phyloP scores from a whole-genome alignment of 2,329 filamentous ascomycete species.

The Fusarium algeriense region DNA sequence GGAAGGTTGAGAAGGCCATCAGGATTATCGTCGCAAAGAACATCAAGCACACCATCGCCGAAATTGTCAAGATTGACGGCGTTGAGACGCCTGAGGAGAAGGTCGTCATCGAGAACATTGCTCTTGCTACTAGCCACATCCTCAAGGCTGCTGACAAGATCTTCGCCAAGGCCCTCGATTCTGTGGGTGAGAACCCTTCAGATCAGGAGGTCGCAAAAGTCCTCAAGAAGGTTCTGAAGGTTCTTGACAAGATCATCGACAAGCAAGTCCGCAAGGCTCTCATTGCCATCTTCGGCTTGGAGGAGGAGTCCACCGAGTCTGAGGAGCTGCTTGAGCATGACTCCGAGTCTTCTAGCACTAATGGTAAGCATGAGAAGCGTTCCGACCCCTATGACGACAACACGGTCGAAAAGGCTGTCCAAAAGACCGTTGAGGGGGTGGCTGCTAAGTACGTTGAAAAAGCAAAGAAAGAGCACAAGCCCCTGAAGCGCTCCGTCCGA shows the following conservation, averaged over 20 bases:
- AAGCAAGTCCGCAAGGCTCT: constrained; percentile 22
- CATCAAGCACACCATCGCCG: constrained; percentile 5
- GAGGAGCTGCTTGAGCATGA: background rate
- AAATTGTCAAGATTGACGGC: constrained; percentile 10
- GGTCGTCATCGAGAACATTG: background rate
- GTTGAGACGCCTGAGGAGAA: constrained; percentile 6
- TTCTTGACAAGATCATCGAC: constrained; percentile 21
- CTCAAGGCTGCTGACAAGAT: constrained; percentile 9
- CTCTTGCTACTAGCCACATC: background rate
- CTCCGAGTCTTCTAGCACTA: background rate
- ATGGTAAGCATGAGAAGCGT: constrained; percentile 19
- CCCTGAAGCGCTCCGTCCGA: constrained; percentile 15
- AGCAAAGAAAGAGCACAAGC: background rate
- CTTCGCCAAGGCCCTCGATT: constrained; percentile 8
- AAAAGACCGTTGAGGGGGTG: constrained; percentile 18
- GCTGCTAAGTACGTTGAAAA: constrained; percentile 23
- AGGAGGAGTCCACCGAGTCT: background rate
- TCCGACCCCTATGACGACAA: constrained; percentile 14
- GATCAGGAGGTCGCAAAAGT: background rate
- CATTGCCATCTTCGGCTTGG: constrained; percentile 14
- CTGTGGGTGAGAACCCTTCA: constrained; percentile 10
- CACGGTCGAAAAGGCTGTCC: constrained; percentile 28
- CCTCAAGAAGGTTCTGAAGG: constrained; percentile 12
- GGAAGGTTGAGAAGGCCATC: constrained; percentile 19
- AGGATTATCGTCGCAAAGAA: constrained; percentile 12